Evolutionary conservation across 805 yeast species (phyloP).

Genomic region (Huiozyma sinensis): DNA sequence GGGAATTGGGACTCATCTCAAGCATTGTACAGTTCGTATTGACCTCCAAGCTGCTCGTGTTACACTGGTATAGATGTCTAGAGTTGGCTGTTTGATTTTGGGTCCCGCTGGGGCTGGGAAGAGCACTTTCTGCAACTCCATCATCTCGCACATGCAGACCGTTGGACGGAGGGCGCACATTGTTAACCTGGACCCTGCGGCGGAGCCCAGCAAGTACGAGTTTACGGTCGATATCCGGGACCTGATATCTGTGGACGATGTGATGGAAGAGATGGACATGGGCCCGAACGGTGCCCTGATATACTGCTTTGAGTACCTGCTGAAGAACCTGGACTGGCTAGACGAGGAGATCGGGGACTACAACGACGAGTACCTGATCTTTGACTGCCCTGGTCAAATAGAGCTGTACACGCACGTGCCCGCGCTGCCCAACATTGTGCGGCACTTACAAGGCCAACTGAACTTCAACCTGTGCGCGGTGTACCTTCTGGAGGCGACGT

Average conservation of each 20-base stretch:
- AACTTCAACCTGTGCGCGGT: slow-evolving; percentile 89
- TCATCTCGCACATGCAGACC: slow-evolving; percentile 79
- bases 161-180: slow-evolving; percentile 89
- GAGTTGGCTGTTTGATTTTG: slow-evolving; percentile 85
- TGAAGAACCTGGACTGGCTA: slow-evolving; percentile 90
- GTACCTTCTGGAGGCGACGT: slow-evolving; percentile 86
- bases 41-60: neutral
- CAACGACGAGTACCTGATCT: slow-evolving; percentile 86
- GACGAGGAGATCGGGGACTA: slow-evolving; percentile 95
- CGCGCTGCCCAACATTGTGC: slow-evolving; percentile 78
- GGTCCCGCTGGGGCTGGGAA: slow-evolving; percentile 99
- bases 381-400: slow-evolving; percentile 96
- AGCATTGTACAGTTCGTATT: no score
- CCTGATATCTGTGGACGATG: slow-evolving; percentile 81
- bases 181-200: slow-evolving; percentile 94
- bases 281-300: slow-evolving; percentile 95
- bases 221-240: slow-evolving; percentile 90
- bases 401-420: slow-evolving; percentile 93
- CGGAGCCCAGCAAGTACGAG: slow-evolving; percentile 84
- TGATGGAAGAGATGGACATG: slow-evolving; percentile 83
- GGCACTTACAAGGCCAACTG: slow-evolving; percentile 67
- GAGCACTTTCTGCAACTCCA: slow-evolving; percentile 82
- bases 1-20: no score
- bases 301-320: slow-evolving; percentile 84
- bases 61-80: slow-evolving; percentile 47